A percentile compares a stretch with the other conserved stretches of the same genome.
Conservation (phyloP, 306 rosid species). For the Cucumis cinereus region DNA sequence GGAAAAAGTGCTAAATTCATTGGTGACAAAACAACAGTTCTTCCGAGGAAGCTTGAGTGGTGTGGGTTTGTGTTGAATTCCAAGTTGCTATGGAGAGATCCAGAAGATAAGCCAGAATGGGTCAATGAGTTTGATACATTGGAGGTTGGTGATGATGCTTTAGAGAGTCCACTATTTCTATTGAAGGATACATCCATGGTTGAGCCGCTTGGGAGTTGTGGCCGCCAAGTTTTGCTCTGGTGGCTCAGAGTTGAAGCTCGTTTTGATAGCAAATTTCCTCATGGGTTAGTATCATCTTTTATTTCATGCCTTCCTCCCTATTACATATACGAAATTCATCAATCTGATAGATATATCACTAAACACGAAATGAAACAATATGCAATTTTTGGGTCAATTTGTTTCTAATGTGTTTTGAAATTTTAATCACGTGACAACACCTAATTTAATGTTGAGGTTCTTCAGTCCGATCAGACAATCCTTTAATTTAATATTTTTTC, state of each 20-base stretch:
- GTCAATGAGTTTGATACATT: conserved; percentile 55
- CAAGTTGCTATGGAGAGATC: conserved; percentile 66
- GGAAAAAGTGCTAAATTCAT: conserved; percentile 64
- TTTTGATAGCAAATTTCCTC: conserved; percentile 92
- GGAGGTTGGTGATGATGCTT: conserved; percentile 36
- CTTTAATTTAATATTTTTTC: background rate
- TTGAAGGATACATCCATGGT: conserved; percentile 64
- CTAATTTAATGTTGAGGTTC: background rate
- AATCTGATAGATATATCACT: background rate
- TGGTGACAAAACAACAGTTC: conserved; percentile 74
- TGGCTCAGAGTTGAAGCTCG: conserved; percentile 99
- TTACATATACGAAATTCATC: background rate
- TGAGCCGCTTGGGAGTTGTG: conserved; percentile 93
- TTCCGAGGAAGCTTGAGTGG: conserved; percentile 87
- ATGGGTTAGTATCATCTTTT: conserved; percentile 35
- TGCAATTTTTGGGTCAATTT: background rate
- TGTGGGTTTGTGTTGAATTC: conserved; percentile 94
- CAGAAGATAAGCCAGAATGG: conserved; percentile 78
- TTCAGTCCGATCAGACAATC: background rate
- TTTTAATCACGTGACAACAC: background rate
- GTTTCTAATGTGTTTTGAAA: background rate
- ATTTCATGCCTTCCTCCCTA: background rate
- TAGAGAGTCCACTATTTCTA: conserved; percentile 72
- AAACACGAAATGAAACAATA: background rate
- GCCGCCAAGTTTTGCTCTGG: conserved; percentile 87